A percentile compares a stretch with the other conserved stretches of the same genome.
phyloP scores from a whole-genome alignment of 2,329 filamentous ascomycete genomes.

The Ophioceras dolichostomum region DNA sequence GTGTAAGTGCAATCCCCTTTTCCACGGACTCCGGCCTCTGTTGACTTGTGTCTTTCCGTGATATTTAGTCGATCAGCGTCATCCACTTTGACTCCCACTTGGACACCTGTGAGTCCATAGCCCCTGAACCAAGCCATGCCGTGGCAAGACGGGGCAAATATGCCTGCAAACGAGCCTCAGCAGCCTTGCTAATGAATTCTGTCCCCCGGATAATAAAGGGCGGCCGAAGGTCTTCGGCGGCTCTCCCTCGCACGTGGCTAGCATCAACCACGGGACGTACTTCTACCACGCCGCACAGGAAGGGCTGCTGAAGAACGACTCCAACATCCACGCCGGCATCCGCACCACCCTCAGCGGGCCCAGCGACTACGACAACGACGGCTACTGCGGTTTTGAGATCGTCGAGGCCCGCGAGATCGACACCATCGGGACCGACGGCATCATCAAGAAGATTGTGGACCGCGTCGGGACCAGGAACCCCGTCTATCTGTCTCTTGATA shows the following conservation, averaged over 20 bases:
- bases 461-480: constrained; percentile 63
- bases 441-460: constrained; percentile 66
- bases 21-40: too few relatives aligned
- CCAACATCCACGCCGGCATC: constrained; percentile 80
- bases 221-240: constrained; percentile 80
- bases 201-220: constrained; percentile 45
- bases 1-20: constrained; percentile 14
- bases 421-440: constrained; percentile 47
- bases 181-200: too few relatives aligned
- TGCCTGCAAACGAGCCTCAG: too few relatives aligned
- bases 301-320: constrained; percentile 68
- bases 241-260: constrained; percentile 60
- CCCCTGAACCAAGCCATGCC: too few relatives aligned
- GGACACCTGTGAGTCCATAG: constrained; percentile 50
- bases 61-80: constrained; percentile 35
- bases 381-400: constrained; percentile 74
- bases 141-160: too few relatives aligned
- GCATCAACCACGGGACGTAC: constrained; percentile 80
- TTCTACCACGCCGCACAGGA: constrained; percentile 75
- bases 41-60: too few relatives aligned
- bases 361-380: constrained; percentile 75
- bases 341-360: constrained; percentile 69
- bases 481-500: constrained; percentile 75
- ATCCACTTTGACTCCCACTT: constrained; percentile 53
- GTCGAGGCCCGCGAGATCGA: constrained; percentile 55